phyloP scores from a whole-genome alignment of 768 basidiomycete species.

The Gymnopilus junonius region DNA sequence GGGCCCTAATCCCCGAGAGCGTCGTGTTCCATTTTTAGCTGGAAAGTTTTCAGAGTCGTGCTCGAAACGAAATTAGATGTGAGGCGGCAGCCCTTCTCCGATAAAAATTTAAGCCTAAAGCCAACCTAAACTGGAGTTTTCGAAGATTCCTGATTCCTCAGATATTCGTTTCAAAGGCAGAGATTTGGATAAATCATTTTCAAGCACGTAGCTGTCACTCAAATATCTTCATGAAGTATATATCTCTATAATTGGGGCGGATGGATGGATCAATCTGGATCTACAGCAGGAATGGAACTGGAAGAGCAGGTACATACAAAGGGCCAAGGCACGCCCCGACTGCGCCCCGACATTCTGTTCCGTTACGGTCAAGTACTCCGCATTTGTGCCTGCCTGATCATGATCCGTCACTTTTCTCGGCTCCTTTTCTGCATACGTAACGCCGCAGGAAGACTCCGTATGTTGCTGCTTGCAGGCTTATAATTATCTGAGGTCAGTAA shows the following conservation, averaged over 20 bases:
- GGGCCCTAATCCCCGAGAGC: background rate
- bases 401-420: conserved; percentile 1
- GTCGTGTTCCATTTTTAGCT: background rate
- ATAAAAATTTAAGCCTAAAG: background rate
- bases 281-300: no score
- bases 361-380: background rate
- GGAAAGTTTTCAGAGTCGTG: background rate
- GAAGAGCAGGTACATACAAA: background rate
- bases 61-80: background rate
- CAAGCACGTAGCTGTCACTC: no score
- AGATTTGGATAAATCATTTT: background rate
- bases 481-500: no score
- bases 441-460: background rate
- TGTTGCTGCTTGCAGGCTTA: background rate
- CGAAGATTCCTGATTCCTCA: background rate
- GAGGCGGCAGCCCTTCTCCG: background rate
- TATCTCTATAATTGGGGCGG: no score
- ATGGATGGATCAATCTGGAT: no score
- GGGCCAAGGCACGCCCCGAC: background rate
- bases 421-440: background rate
- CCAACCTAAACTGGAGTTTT: background rate
- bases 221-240: no score
- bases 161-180: background rate
- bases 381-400: background rate
- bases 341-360: background rate